These are phyloP conservation scores for Epichloe festucae DNA, from an alignment of 2,329 filamentous ascomycete species.

Conservation along the genomic window DNA sequence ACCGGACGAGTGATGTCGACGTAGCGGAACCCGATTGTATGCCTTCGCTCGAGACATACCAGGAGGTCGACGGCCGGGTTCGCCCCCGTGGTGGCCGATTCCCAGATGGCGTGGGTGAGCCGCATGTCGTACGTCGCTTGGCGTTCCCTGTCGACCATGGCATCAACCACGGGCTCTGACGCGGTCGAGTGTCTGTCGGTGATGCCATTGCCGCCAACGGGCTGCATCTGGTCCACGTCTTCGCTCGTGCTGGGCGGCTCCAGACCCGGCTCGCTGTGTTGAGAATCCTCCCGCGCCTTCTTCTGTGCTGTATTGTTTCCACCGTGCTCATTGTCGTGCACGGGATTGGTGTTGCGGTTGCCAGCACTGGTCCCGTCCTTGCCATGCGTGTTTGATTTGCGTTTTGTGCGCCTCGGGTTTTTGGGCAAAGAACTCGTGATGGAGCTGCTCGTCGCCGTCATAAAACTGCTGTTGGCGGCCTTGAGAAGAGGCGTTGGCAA, in stretches of 20 bases:
- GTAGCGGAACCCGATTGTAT: slow-evolving; percentile 90
- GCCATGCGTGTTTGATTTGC: slow-evolving; percentile 34
- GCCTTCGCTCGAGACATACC: slow-evolving; percentile 80
- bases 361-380: slow-evolving; percentile 23
- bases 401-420: slow-evolving; percentile 45
- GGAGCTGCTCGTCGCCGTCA: slow-evolving; percentile 79
- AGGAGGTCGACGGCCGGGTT: slow-evolving; percentile 91
- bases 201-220: slow-evolving; percentile 9
- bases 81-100: slow-evolving; percentile 75
- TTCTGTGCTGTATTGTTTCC: slow-evolving; percentile 13
- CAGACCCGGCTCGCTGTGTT: slow-evolving; percentile 10
- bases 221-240: slow-evolving; percentile 35
- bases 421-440: slow-evolving; percentile 69
- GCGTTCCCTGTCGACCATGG: slow-evolving; percentile 56
- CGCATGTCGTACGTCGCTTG: slow-evolving; percentile 68
- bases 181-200: slow-evolving; percentile 18
- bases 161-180: slow-evolving; percentile 43
- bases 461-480: slow-evolving; percentile 90
- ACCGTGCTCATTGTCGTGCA: slow-evolving; percentile 39
- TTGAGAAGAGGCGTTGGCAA: slow-evolving; percentile 84
- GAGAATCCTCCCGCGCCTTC: slow-evolving; percentile 13
- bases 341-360: slow-evolving; percentile 23
- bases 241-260: slow-evolving; percentile 25
- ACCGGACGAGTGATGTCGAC: slow-evolving; percentile 87
- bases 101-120: slow-evolving; percentile 89